Base-by-base conservation (phyloP, 495 filamentous ascomycete genomes). In the Penicillium diatomitis region DNA sequence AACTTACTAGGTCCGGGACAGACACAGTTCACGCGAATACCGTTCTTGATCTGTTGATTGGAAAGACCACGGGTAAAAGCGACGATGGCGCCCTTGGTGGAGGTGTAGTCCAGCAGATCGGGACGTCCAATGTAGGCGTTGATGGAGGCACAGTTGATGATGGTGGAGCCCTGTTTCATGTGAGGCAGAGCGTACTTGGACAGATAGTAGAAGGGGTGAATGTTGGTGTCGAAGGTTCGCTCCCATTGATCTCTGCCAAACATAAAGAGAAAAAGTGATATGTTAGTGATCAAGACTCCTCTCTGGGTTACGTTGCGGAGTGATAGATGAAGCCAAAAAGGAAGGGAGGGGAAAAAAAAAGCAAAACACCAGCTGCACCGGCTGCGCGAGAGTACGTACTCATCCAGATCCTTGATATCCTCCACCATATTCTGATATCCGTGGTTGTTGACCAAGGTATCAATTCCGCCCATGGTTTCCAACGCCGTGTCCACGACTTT, bases 41-140 rank as follows among this genome's bases (percentile, higher is more conserved):
- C 88, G 40, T 83, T 79, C 37, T 60, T 53, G 10, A 87, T 64
- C 54, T 83, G 80, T 59, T 90, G 85, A 64, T 90, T 92, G 36
- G 82, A 84, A 6, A 94, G 68, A 3, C 75, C 86, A 10, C 87
- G 80, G 0, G 86, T 90, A 68, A 94, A 91, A 6, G 87, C 75
- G 3, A 92, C 68, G 49, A 92, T 84, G 47, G 87, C 87, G 41
- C 88, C 88, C 56, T 92, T 92, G 11, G 81, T 85, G 8, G 83
- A 79, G 1, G 86, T 89, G 68, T 94, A 91, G 71, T 95, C 88
- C 12, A 95, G 79, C 2, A 92, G 77, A 54, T 91, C 87, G 0
- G 82, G 84, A 4, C 86, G 84, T 32, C 87, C 86, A 49, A 88
- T 79, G 69, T 91, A 95, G 34, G 82, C 81, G 66, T 92, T 91